Evolutionary conservation across 352 stramenopile genomes (phyloP).

Genomic region (Phytophthora cryptogea): DNA sequence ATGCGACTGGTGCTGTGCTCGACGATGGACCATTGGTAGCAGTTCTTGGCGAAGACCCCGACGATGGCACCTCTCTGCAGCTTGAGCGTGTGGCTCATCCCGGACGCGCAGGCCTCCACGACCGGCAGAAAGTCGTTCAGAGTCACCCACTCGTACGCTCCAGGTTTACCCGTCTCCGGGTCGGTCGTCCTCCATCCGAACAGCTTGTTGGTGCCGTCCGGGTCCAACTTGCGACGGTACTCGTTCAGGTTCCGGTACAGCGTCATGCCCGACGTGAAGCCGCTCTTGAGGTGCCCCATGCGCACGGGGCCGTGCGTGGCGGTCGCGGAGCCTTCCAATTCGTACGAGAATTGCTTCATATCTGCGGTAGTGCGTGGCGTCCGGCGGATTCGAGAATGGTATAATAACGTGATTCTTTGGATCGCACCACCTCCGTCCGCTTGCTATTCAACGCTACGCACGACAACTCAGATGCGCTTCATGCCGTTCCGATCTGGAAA

Average conservation of each 20-base stretch:
- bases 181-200: slow-evolving; percentile 61
- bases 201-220: slow-evolving; percentile 51
- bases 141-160: slow-evolving; percentile 62
- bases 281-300: slow-evolving; percentile 20
- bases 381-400: slow-evolving; percentile 9
- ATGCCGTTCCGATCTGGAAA: neutral
- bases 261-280: slow-evolving; percentile 47
- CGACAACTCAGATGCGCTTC: neutral
- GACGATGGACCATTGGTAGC: slow-evolving; percentile 69
- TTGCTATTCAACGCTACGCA: neutral
- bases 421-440: neutral
- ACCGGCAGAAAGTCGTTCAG: slow-evolving; percentile 59
- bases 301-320: slow-evolving; percentile 34
- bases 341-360: slow-evolving; percentile 34
- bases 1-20: slow-evolving; percentile 73
- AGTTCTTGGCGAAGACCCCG: slow-evolving; percentile 76
- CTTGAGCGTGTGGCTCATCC: slow-evolving; percentile 41
- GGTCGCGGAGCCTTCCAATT: slow-evolving; percentile 29
- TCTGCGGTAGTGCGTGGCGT: neutral
- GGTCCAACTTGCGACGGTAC: slow-evolving; percentile 43
- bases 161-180: slow-evolving; percentile 36
- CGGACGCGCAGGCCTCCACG: slow-evolving; percentile 46
- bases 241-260: slow-evolving; percentile 58
- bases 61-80: slow-evolving; percentile 54
- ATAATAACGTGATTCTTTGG: slow-evolving; percentile 3